Conservation (phyloP, 768 basidiomycete species). For the Hericium erinaceus region DNA sequence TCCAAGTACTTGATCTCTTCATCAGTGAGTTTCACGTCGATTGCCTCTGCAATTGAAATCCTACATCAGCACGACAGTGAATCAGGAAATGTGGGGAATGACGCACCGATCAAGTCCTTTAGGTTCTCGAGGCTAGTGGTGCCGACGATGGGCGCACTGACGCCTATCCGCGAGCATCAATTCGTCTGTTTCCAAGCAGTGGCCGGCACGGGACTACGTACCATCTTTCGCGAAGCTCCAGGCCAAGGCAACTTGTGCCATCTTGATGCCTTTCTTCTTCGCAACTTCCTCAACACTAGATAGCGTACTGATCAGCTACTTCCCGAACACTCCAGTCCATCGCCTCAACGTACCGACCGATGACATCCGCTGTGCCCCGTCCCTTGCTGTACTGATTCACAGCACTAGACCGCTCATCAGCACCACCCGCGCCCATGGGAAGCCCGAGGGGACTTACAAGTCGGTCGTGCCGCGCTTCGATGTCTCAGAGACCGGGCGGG, state of each 20-base stretch:
- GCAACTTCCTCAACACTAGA: constrained; percentile 26
- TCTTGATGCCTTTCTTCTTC: constrained; percentile 24
- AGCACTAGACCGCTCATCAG: constrained; percentile 1
- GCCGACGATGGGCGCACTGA: constrained; percentile 30
- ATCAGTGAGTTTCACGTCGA: constrained; percentile 27
- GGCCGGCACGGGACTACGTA: constrained; percentile 5
- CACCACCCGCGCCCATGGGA: not conserved
- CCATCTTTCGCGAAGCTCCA: constrained; percentile 23
- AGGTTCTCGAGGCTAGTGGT: constrained; percentile 24
- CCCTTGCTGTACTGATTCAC: constrained; percentile 2
- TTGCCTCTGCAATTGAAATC: constrained; percentile 12
- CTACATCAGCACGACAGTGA: not conserved
- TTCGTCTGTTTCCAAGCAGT: not conserved
- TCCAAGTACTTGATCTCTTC: constrained; percentile 34
- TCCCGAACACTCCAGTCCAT: not conserved
- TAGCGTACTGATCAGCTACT: not conserved
- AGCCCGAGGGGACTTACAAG: constrained; percentile 9
- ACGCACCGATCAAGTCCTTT: constrained; percentile 22
- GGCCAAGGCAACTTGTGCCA: constrained; percentile 31
- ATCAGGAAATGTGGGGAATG: not conserved
- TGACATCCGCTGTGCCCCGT: constrained; percentile 4
- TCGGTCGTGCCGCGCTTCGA: constrained; percentile 16
- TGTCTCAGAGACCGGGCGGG: constrained; percentile 17
- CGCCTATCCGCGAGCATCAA: not conserved
- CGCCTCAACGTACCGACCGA: constrained; percentile 5